Evolutionary conservation across 352 stramenopile genomes (phyloP).

Genomic region (Thraustochytrium sp.): DNA sequence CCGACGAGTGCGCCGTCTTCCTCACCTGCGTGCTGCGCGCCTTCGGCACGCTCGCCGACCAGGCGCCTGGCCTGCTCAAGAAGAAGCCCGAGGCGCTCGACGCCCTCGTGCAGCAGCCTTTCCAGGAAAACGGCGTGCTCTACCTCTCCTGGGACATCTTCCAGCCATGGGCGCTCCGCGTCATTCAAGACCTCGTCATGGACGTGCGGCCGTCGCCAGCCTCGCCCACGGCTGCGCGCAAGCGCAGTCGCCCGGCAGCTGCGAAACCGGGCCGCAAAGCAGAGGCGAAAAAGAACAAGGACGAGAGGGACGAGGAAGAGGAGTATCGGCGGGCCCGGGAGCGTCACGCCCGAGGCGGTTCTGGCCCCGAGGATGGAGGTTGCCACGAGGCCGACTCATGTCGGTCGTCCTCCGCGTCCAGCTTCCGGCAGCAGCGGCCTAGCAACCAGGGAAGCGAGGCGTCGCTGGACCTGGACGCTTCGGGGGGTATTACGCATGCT

Average conservation of each 20-base stretch:
- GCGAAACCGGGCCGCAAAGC: not conserved
- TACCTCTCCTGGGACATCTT: slow-evolving; percentile 25
- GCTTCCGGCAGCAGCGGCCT: too few species aligned
- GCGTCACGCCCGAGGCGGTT: too few species aligned
- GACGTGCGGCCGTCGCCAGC: not conserved
- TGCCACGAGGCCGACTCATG: not conserved
- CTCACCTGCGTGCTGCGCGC: slow-evolving; percentile 33
- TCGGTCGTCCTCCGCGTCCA: not conserved
- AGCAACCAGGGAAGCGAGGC: too few species aligned
- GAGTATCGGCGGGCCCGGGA: too few species aligned
- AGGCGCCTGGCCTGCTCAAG: slow-evolving; percentile 17
- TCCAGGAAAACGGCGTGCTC: not conserved
- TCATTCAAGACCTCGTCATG: not conserved
- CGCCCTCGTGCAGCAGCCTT: slow-evolving; percentile 3
- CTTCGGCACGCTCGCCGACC: slow-evolving; percentile 21
- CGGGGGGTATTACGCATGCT: too few species aligned
- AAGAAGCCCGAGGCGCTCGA: not conserved
- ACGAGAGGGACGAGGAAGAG: too few species aligned
- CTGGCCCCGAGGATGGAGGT: not conserved
- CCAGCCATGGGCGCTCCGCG: not conserved
- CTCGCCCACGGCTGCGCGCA: not conserved
- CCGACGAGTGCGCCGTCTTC: slow-evolving; percentile 30
- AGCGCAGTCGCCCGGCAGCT: not conserved
- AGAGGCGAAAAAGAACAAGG: too few species aligned
- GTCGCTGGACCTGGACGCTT: too few species aligned